phyloP scores from a whole-genome alignment of 805 yeast genomes.

The Candida tallmaniae region DNA sequence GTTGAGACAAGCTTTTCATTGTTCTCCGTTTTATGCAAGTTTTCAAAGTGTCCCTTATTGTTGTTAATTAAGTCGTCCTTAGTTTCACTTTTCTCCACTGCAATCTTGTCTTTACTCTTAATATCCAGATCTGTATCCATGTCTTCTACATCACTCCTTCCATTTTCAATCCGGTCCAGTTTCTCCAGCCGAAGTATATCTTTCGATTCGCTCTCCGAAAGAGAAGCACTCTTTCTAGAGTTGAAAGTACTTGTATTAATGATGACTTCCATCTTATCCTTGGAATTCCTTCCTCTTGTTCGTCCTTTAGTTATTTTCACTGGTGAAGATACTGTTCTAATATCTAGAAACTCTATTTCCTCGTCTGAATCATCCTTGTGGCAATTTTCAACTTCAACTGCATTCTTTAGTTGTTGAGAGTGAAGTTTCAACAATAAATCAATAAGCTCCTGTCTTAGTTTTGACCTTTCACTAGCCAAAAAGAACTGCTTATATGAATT shows the following conservation, averaged over 20 bases:
- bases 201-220: too few species aligned
- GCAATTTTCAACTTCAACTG: constrained; percentile 5
- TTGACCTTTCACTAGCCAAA: constrained; percentile 24
- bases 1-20: too few species aligned
- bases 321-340: constrained; percentile 1
- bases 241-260: constrained; percentile 5
- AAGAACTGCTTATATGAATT: constrained; percentile 16
- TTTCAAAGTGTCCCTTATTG: too few species aligned
- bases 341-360: constrained; percentile 7
- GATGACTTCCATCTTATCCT: constrained; percentile 1
- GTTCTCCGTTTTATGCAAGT: too few species aligned
- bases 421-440: constrained; percentile 17
- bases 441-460: constrained; percentile 24
- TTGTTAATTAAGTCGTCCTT: too few species aligned
- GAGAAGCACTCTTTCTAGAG: too few species aligned
- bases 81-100: too few species aligned
- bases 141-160: not conserved
- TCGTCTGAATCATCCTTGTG: constrained; percentile 7
- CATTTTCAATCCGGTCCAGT: too few species aligned
- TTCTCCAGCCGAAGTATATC: too few species aligned
- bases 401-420: not conserved
- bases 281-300: constrained; percentile 1
- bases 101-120: not conserved
- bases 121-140: not conserved
- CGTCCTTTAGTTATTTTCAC: not conserved